Percentiles rank a stretch among this genome's conserved stretches.
phyloP scores from a whole-genome alignment of 2,329 filamentous ascomycete species.

The Metarhizium robertsii region DNA sequence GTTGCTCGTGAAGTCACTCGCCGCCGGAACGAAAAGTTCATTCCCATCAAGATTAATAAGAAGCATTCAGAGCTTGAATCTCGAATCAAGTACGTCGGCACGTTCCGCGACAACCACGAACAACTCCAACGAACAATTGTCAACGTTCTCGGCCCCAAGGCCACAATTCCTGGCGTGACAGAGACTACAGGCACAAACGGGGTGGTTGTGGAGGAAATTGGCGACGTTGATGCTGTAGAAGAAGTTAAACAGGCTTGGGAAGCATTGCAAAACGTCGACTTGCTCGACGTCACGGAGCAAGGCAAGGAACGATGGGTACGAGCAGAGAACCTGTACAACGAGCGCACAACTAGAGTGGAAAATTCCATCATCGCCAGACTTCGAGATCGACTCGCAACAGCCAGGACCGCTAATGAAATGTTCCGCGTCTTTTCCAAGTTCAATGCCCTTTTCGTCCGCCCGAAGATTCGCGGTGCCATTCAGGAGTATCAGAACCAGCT shows the following conservation, averaged over 20 bases:
- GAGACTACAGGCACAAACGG: constrained; percentile 47
- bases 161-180: constrained; percentile 42
- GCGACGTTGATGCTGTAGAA: constrained; percentile 92
- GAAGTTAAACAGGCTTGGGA: constrained; percentile 94
- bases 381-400: constrained; percentile 84
- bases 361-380: constrained; percentile 97
- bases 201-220: constrained; percentile 83
- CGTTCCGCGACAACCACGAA: constrained; percentile 94
- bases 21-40: constrained; percentile 93
- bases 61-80: constrained; percentile 85
- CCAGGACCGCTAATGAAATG: constrained; percentile 98
- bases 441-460: constrained; percentile 94
- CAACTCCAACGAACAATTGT: constrained; percentile 94
- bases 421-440: constrained; percentile 99
- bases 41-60: constrained; percentile 90
- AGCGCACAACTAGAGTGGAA: constrained; percentile 91
- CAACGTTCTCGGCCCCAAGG: constrained; percentile 81
- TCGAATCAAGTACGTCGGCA: constrained; percentile 84
- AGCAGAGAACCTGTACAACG: constrained; percentile 93
- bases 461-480: constrained; percentile 98
- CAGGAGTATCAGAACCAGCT: constrained; percentile 97
- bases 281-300: constrained; percentile 83
- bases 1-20: constrained; percentile 91
- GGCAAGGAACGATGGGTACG: constrained; percentile 89
- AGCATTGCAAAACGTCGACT: constrained; percentile 86